phyloP scores from a whole-genome alignment of 2,329 filamentous ascomycete genomes.

The Alternaria solani region DNA sequence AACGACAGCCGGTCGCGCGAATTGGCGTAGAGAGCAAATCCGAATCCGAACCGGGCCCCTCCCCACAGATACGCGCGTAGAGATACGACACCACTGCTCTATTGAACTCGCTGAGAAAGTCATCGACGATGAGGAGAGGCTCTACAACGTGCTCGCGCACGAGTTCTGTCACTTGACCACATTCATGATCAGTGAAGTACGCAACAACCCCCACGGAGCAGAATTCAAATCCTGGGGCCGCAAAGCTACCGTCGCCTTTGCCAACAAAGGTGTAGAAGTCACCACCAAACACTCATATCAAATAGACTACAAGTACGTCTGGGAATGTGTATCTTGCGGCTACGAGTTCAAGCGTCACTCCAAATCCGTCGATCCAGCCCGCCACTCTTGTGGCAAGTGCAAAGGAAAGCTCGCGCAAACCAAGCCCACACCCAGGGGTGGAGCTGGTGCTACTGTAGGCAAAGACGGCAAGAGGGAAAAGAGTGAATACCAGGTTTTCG shows the following conservation, averaged over 20 bases:
- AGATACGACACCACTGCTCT: constrained; percentile 68
- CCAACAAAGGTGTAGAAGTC: constrained; percentile 71
- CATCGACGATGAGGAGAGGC: constrained; percentile 74
- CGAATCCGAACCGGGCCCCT: constrained; percentile 42
- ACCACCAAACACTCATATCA: constrained; percentile 90
- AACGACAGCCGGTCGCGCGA: constrained; percentile 73
- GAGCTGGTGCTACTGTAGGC: constrained; percentile 1
- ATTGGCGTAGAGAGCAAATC: constrained; percentile 58
- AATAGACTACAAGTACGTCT: constrained; percentile 92
- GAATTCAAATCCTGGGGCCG: constrained; percentile 79
- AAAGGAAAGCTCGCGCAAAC: constrained; percentile 74
- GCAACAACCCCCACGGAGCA: constrained; percentile 79
- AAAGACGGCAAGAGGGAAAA: constrained; percentile 38
- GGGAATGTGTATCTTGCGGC: constrained; percentile 76
- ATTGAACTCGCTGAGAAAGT: constrained; percentile 93
- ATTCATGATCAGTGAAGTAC: constrained; percentile 83
- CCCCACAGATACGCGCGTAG: constrained; percentile 33
- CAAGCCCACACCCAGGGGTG: constrained; percentile 73
- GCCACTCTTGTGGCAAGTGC: constrained; percentile 81
- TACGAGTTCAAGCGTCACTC: constrained; percentile 83
- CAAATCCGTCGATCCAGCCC: constrained; percentile 77
- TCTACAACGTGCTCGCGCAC: constrained; percentile 92
- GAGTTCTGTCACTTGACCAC: constrained; percentile 96
- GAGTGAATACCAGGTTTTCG: constrained; percentile 64
- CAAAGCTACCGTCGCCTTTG: constrained; percentile 66